A percentile compares a stretch with the other conserved stretches of the same genome.
These are phyloP conservation scores for Pyronema domesticum DNA, from an alignment of 495 filamentous ascomycete genomes.

Conservation along the genomic window DNA sequence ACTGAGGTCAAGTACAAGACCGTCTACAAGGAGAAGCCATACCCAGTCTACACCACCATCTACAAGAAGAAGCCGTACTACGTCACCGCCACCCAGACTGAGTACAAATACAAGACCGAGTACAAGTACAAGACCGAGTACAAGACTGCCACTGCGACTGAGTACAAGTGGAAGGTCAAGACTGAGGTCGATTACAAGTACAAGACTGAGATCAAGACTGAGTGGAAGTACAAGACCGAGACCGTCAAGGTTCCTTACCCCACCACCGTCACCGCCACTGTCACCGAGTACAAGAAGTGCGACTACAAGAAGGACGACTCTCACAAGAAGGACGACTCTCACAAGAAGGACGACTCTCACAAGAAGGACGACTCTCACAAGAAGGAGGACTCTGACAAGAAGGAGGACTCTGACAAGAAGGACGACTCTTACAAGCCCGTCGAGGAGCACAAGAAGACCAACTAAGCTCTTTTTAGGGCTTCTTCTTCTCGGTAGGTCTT, in stretches of 20 bases:
- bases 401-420: background rate
- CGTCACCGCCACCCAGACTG: background rate
- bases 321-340: background rate
- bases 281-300: background rate
- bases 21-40: background rate
- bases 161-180: no score
- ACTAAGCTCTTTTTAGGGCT: background rate
- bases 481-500: no score
- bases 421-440: background rate
- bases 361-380: background rate
- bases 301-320: background rate
- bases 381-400: no score
- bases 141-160: background rate
- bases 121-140: background rate
- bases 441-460: background rate
- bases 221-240: background rate
- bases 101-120: background rate
- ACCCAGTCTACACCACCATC: background rate
- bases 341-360: background rate
- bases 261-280: background rate
- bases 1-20: background rate
- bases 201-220: background rate
- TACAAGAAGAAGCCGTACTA: background rate
- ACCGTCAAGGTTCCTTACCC: no score
- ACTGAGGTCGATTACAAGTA: background rate